Conservation (phyloP, 805 yeast genomes). For the Metschnikowia reukaufii region DNA sequence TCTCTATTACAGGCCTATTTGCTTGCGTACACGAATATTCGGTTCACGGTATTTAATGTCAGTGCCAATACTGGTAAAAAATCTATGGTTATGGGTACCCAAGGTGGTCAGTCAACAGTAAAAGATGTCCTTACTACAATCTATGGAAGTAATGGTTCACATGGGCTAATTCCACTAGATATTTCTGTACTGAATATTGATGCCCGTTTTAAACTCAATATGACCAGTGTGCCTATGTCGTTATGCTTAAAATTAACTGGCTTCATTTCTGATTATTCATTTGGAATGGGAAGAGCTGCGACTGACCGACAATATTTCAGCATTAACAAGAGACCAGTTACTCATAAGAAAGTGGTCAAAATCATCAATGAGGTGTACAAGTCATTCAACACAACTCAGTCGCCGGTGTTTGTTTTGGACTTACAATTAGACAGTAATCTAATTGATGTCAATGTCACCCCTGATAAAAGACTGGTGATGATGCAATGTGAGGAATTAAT, state of each 20-base stretch:
- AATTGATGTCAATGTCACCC: slow-evolving; percentile 86
- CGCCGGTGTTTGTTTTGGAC: slow-evolving; percentile 68
- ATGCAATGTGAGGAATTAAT: slow-evolving; percentile 66
- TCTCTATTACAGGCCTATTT: slow-evolving; percentile 65
- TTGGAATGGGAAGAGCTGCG: slow-evolving; percentile 66
- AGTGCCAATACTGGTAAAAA: slow-evolving; percentile 43
- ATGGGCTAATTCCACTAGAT: slow-evolving; percentile 55
- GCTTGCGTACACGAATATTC: slow-evolving; percentile 55
- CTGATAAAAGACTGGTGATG: slow-evolving; percentile 78
- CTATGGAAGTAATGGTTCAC: slow-evolving; percentile 66
- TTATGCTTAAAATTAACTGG: slow-evolving; percentile 43
- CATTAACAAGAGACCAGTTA: slow-evolving; percentile 76
- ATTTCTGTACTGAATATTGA: slow-evolving; percentile 36
- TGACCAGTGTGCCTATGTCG: slow-evolving; percentile 12
- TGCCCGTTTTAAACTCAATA: slow-evolving; percentile 23
- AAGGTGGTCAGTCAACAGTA: slow-evolving; percentile 44
- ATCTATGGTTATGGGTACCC: slow-evolving; percentile 56
- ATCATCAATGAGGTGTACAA: slow-evolving; percentile 73
- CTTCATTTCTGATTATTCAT: slow-evolving; percentile 68
- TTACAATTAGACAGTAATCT: slow-evolving; percentile 49
- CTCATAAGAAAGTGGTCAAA: slow-evolving; percentile 52
- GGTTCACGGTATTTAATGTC: slow-evolving; percentile 60
- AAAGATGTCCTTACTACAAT: slow-evolving; percentile 61
- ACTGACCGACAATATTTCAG: slow-evolving; percentile 74
- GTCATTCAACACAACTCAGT: slow-evolving; percentile 67